phyloP scores from a whole-genome alignment of 176 grass and related monocot genomes.

The Bromus sterilis region DNA sequence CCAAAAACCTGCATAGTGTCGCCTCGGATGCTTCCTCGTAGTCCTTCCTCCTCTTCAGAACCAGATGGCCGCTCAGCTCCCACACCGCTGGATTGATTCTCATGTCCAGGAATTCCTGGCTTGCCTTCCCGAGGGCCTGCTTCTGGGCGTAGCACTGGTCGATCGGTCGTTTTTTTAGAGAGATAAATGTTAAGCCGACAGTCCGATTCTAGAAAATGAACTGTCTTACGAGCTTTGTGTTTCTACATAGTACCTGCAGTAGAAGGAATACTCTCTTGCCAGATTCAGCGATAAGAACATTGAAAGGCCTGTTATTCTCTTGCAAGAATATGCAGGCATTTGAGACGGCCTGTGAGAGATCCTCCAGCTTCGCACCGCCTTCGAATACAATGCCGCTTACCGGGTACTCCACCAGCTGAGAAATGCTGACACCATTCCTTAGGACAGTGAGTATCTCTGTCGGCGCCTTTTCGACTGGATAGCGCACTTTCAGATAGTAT shows the following conservation, averaged over 20 bases:
- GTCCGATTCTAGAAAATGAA: not conserved
- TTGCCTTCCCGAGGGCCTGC: slow-evolving; percentile 40
- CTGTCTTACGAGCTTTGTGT: no score
- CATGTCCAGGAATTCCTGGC: slow-evolving; percentile 63
- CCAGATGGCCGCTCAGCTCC: slow-evolving; percentile 87
- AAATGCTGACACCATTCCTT: slow-evolving; percentile 30
- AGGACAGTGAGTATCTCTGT: slow-evolving; percentile 24
- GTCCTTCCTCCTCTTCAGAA: slow-evolving; percentile 68
- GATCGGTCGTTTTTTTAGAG: not conserved
- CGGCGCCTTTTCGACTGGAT: slow-evolving; percentile 61
- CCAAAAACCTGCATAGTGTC: slow-evolving; percentile 48
- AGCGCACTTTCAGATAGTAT: slow-evolving; percentile 54
- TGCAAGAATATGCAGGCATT: slow-evolving; percentile 57
- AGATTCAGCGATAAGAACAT: slow-evolving; percentile 81
- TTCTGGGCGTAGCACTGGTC: slow-evolving; percentile 78
- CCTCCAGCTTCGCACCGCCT: slow-evolving; percentile 32
- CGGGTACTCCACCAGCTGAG: slow-evolving; percentile 51
- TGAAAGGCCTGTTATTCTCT: slow-evolving; percentile 69
- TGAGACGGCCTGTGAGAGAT: slow-evolving; percentile 56
- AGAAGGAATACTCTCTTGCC: slow-evolving; percentile 66
- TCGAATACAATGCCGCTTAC: slow-evolving; percentile 67
- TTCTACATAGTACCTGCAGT: slow-evolving; percentile 89
- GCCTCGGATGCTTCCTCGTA: slow-evolving; percentile 57
- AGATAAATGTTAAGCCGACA: slow-evolving; percentile 9
- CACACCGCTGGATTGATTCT: slow-evolving; percentile 77